These are phyloP conservation scores for Lachnellula hyalina DNA, from an alignment of 2,329 filamentous ascomycete species.

Conservation along the genomic window DNA sequence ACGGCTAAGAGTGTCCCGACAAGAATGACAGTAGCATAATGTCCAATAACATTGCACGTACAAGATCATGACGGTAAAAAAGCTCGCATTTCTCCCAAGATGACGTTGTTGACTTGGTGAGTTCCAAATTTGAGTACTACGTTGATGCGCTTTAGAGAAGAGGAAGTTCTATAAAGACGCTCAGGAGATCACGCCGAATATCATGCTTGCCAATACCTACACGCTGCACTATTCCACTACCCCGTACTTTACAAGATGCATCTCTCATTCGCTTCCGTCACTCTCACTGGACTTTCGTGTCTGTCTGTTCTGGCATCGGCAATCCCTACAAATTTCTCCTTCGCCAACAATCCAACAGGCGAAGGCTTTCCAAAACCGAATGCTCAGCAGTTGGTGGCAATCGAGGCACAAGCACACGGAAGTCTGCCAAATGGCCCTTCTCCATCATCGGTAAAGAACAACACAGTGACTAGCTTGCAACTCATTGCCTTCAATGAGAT, in stretches of 20 bases:
- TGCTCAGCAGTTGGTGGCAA: constrained; percentile 39
- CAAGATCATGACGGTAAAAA: no score
- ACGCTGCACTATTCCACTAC: no score
- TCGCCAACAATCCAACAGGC: constrained; percentile 33
- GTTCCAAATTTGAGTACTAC: no score
- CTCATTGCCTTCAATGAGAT: constrained; percentile 67
- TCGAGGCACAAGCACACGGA: constrained; percentile 53
- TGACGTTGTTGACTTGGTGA: no score
- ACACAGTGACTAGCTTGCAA: constrained; percentile 53
- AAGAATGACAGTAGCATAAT: no score
- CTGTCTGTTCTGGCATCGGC: constrained; percentile 1
- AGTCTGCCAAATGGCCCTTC: constrained; percentile 47
- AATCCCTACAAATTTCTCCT: constrained; percentile 26
- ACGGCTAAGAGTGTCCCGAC: no score
- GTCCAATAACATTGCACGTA: no score
- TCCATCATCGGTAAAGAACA: constrained; percentile 45
- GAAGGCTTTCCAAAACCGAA: constrained; percentile 58
- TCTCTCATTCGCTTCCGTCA: not conserved
- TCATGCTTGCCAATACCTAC: no score
- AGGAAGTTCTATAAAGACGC: no score
- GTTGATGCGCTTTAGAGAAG: no score
- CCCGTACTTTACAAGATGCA: not conserved
- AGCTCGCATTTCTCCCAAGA: no score
- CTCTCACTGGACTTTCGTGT: constrained; percentile 1
- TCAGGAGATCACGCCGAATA: no score